Percentiles rank a stretch among this genome's conserved stretches.
Evolutionary conservation across 768 basidiomycete genomes (phyloP).

Genomic region (Trametes cinnabarina): DNA sequence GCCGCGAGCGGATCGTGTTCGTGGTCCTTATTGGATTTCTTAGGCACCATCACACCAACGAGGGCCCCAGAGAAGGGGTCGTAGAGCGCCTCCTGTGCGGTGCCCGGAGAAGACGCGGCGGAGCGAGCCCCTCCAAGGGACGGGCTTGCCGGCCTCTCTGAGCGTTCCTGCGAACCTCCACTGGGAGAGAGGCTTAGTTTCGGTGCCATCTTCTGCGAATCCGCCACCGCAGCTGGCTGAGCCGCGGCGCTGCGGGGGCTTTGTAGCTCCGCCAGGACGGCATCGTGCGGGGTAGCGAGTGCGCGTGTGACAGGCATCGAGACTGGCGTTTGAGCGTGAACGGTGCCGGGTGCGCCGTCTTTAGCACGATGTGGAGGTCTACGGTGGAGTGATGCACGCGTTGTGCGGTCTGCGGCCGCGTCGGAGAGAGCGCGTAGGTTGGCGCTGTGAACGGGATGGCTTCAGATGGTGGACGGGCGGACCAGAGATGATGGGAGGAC

Average conservation of each 20-base stretch:
- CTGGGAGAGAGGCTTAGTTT: slow-evolving; percentile 17
- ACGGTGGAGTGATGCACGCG: slow-evolving; percentile 3
- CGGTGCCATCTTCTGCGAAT: not conserved
- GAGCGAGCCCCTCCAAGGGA: slow-evolving; percentile 16
- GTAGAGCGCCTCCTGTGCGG: slow-evolving; percentile 31
- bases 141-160: slow-evolving; percentile 18
- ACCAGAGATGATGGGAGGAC: slow-evolving; percentile 6
- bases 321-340: not conserved
- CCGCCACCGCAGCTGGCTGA: not conserved
- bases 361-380: not conserved
- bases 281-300: slow-evolving; percentile 60
- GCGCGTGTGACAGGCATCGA: slow-evolving; percentile 27
- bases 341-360: not conserved
- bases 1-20: slow-evolving; percentile 14
- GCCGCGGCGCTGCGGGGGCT: slow-evolving; percentile 18
- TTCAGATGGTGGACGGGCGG: slow-evolving; percentile 4
- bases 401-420: slow-evolving; percentile 4
- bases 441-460: not conserved
- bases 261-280: slow-evolving; percentile 53
- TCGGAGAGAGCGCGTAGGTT: slow-evolving; percentile 3
- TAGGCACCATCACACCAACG: slow-evolving; percentile 37
- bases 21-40: slow-evolving; percentile 11
- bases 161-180: slow-evolving; percentile 18
- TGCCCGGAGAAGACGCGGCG: slow-evolving; percentile 20
- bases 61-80: slow-evolving; percentile 51